Conservation (phyloP, 2,329 filamentous ascomycete species). For the Myriosclerotinia curreyana region DNA sequence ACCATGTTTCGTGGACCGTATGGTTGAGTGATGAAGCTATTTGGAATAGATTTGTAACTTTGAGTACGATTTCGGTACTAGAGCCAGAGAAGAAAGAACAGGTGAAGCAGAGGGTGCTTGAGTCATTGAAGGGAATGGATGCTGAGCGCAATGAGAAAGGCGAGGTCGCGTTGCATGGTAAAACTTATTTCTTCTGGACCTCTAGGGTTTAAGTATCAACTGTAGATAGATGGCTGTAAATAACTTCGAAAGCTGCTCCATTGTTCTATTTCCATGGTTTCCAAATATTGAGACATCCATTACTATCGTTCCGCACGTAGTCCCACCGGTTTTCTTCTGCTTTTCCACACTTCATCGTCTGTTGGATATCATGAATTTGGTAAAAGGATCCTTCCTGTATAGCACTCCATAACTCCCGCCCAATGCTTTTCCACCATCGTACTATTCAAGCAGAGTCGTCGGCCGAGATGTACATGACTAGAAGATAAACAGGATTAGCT, state of each 20-base stretch:
- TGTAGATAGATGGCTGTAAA: conserved; percentile 11
- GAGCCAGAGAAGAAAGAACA: conserved; percentile 47
- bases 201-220: conserved; percentile 41
- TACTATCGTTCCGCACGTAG: neutral
- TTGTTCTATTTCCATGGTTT: conserved; percentile 30
- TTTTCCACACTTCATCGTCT: conserved; percentile 1
- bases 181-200: conserved; percentile 63
- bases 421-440: conserved; percentile 19
- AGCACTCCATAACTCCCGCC: conserved; percentile 23
- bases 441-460: conserved; percentile 29
- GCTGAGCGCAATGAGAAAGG: conserved; percentile 59
- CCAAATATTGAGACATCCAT: conserved; percentile 40
- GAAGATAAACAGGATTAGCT: conserved; percentile 20
- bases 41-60: conserved; percentile 62
- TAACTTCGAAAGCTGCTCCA: neutral
- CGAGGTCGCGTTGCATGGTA: conserved; percentile 61
- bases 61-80: conserved; percentile 65
- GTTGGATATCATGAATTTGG: conserved; percentile 28
- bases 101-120: conserved; percentile 51
- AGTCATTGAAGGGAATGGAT: conserved; percentile 51
- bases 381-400: conserved; percentile 20
- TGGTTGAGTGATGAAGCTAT: conserved; percentile 57
- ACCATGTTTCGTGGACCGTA: conserved; percentile 54
- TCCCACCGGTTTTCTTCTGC: conserved; percentile 1
- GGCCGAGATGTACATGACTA: conserved; percentile 40